Evolutionary conservation across 2,329 filamentous ascomycete species (phyloP).

Genomic region (Hypoxylon sp.): DNA sequence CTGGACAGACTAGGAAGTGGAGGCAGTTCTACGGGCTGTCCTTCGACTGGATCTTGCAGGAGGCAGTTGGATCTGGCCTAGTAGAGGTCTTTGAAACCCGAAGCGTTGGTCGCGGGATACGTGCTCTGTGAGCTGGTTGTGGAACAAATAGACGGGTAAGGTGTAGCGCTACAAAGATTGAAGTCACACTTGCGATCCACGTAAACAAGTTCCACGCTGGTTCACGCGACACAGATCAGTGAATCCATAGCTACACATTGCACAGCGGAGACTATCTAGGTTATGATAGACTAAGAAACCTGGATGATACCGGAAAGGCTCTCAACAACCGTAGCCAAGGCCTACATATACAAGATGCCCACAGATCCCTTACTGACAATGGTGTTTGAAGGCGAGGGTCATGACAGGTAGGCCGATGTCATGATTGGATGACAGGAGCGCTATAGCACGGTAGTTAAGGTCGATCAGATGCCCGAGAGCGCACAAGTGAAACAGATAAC

Average conservation of each 20-base stretch:
- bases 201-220: not conserved
- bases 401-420: slow-evolving; percentile 4
- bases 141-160: not conserved
- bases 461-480: slow-evolving; percentile 26
- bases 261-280: slow-evolving; percentile 1
- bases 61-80: slow-evolving; percentile 77
- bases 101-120: slow-evolving; percentile 77
- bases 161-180: not conserved
- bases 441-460: not conserved
- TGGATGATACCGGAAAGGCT: not conserved
- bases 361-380: not conserved
- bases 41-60: slow-evolving; percentile 79
- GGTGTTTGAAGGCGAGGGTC: not conserved
- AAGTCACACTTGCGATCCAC: not conserved
- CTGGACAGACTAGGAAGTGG: slow-evolving; percentile 77
- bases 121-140: slow-evolving; percentile 54
- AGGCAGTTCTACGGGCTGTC: slow-evolving; percentile 75
- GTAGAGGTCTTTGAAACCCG: slow-evolving; percentile 82
- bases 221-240: slow-evolving; percentile 4
- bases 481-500: slow-evolving; percentile 30
- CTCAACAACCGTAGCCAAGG: not conserved
- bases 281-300: not conserved
- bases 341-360: not conserved
- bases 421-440: slow-evolving; percentile 8
- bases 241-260: not conserved